Percentiles rank a stretch among this genome's conserved stretches.
Conservation (phyloP, 1,139 yeast species). For the Magnusiomyces tetraspermus region DNA sequence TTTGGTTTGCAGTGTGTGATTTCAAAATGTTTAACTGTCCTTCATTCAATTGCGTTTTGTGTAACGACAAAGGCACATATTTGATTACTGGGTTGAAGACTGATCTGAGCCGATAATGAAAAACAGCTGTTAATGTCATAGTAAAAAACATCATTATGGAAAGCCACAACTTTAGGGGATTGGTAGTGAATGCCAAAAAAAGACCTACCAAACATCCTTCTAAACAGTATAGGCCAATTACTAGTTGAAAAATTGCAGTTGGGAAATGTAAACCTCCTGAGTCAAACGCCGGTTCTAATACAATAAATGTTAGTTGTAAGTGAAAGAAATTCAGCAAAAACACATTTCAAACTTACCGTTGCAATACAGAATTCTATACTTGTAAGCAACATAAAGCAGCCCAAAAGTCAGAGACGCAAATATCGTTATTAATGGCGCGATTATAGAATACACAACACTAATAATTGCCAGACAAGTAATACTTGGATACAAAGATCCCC, state of each 20-base stretch:
- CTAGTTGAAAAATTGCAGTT: slow-evolving; percentile 61
- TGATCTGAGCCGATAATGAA: slow-evolving; percentile 13
- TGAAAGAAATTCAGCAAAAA: not conserved
- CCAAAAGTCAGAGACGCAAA: slow-evolving; percentile 51
- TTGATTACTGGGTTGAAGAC: slow-evolving; percentile 13
- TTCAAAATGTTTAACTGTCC: not conserved
- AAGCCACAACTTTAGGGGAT: slow-evolving; percentile 21
- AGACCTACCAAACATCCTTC: slow-evolving; percentile 71
- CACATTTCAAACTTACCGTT: slow-evolving; percentile 28
- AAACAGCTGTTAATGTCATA: slow-evolving; percentile 12
- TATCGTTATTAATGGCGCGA: slow-evolving; percentile 67
- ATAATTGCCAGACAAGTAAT: slow-evolving; percentile 70
- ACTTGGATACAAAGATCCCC: slow-evolving; percentile 75
- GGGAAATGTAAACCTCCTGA: slow-evolving; percentile 66
- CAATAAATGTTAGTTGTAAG: too few species aligned
- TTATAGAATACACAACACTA: slow-evolving; percentile 63
- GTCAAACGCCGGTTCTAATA: slow-evolving; percentile 44
- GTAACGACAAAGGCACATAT: slow-evolving; percentile 12
- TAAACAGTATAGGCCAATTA: slow-evolving; percentile 69
- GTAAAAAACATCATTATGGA: slow-evolving; percentile 16
- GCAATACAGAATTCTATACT: slow-evolving; percentile 46
- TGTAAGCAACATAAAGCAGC: slow-evolving; percentile 54
- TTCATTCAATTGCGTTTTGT: not conserved
- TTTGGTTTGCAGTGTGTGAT: too few species aligned
- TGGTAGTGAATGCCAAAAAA: slow-evolving; percentile 46